Conservation (phyloP, 2,329 filamentous ascomycete genomes). For the Colletotrichum sp. region DNA sequence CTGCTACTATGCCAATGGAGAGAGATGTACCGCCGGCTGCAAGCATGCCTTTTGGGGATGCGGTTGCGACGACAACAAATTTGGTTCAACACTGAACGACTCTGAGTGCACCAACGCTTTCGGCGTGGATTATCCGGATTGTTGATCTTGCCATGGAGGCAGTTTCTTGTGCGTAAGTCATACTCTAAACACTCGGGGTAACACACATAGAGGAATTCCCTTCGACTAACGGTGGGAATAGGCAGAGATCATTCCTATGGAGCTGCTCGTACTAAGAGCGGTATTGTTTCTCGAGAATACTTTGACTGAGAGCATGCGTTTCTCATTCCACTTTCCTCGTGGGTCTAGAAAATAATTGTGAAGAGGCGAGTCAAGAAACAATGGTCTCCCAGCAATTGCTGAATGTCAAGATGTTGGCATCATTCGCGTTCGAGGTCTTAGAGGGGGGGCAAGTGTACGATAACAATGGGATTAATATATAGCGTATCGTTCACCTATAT, state of each 20-base stretch:
- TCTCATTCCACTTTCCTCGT: not conserved
- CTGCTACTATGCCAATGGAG: not conserved
- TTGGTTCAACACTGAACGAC: not conserved
- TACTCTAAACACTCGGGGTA: not conserved
- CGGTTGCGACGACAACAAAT: not conserved
- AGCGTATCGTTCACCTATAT: not conserved
- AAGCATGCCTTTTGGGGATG: not conserved
- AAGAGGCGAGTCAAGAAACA: not conserved
- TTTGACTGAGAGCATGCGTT: rapidly evolving
- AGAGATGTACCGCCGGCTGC: not conserved
- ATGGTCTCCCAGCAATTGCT: not conserved
- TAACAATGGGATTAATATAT: rapidly evolving
- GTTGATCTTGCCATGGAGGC: not conserved
- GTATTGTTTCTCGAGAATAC: not conserved
- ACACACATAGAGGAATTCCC: not conserved
- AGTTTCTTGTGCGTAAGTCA: not conserved
- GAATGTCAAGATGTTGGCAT: rapidly evolving
- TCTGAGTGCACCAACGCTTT: not conserved
- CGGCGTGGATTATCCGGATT: not conserved
- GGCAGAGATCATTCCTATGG: not conserved
- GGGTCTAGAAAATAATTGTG: rapidly evolving
- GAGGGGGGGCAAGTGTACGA: not conserved
- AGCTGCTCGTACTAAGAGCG: not conserved
- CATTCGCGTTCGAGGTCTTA: not conserved
- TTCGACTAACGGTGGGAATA: not conserved